Conservation (phyloP, 2,329 filamentous ascomycete species). For the Fusarium aywerte region DNA sequence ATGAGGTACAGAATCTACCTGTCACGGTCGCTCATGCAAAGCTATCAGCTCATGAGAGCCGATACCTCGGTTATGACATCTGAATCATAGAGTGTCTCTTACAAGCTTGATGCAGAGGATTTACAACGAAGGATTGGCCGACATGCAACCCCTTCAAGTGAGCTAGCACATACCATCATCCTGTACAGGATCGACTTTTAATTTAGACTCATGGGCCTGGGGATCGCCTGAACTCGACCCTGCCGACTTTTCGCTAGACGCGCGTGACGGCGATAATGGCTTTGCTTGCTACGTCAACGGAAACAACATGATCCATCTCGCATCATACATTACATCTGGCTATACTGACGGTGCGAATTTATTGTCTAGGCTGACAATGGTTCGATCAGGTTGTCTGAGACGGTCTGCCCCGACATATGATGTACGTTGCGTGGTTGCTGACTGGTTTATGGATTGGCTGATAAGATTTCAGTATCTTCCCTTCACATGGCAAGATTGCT, state of each 20-base stretch:
- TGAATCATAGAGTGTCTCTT: constrained; percentile 25
- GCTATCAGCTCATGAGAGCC: constrained; percentile 14
- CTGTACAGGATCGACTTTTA: too few species aligned
- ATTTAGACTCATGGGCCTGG: constrained; percentile 23
- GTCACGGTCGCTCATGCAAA: constrained; percentile 32
- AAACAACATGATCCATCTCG: constrained; percentile 28
- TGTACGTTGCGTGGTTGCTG: not conserved
- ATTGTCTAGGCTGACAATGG: too few species aligned
- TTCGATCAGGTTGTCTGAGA: not conserved
- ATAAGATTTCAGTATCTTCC: not conserved
- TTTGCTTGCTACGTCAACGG: constrained; percentile 25
- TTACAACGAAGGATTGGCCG: constrained; percentile 21
- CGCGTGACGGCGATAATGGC: not conserved
- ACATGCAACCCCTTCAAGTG: not conserved
- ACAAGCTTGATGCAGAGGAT: not conserved
- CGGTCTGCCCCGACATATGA: not conserved
- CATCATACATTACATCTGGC: constrained; percentile 3
- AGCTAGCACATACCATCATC: fast-evolving
- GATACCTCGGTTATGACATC: constrained; percentile 19
- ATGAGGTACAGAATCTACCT: constrained; percentile 3
- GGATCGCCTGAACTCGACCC: constrained; percentile 9
- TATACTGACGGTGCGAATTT: constrained; percentile 28
- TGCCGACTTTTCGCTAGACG: constrained; percentile 23
- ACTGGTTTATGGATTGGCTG: fast-evolving
- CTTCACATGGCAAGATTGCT: not conserved